Conservation (phyloP, 768 basidiomycete genomes). For the Boletus edulis region DNA sequence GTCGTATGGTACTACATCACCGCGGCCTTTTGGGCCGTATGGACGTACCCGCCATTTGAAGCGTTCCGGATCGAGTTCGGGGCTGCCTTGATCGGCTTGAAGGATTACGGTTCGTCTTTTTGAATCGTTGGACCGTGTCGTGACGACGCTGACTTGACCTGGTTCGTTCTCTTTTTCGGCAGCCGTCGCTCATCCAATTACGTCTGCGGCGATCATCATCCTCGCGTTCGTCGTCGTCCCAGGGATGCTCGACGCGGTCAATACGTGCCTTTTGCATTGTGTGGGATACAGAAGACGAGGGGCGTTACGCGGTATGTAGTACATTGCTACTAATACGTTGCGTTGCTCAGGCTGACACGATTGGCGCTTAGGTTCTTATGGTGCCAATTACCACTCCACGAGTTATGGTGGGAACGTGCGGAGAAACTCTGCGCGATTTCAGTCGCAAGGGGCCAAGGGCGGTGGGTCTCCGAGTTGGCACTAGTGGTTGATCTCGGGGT, state of each 20-base stretch:
- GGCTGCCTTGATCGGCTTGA: conserved; percentile 6
- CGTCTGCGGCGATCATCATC: conserved; percentile 4
- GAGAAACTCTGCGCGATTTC: conserved; percentile 8
- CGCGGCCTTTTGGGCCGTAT: conserved; percentile 8
- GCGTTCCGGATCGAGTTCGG: conserved; percentile 15
- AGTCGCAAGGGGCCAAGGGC: conserved; percentile 7
- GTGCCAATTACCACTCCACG: conserved; percentile 21
- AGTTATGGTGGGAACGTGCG: conserved; percentile 13
- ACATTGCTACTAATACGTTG: no score
- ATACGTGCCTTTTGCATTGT: neutral
- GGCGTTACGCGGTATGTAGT: conserved; percentile 9
- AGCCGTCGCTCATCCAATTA: conserved; percentile 14
- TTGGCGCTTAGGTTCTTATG: conserved; percentile 9
- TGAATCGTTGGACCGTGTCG: no score
- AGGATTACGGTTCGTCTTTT: conserved; percentile 11
- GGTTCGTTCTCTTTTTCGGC: neutral
- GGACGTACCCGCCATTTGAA: conserved; percentile 25
- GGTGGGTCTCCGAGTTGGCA: neutral
- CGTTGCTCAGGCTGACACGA: neutral
- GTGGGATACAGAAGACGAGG: neutral
- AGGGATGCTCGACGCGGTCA: neutral
- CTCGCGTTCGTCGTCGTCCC: conserved; percentile 13
- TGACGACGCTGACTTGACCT: no score
- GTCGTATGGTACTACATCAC: conserved; percentile 7
- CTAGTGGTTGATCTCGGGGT: neutral